Base-by-base conservation (phyloP, 164 flowering plant genomes). In the Aristolochia contorta region DNA sequence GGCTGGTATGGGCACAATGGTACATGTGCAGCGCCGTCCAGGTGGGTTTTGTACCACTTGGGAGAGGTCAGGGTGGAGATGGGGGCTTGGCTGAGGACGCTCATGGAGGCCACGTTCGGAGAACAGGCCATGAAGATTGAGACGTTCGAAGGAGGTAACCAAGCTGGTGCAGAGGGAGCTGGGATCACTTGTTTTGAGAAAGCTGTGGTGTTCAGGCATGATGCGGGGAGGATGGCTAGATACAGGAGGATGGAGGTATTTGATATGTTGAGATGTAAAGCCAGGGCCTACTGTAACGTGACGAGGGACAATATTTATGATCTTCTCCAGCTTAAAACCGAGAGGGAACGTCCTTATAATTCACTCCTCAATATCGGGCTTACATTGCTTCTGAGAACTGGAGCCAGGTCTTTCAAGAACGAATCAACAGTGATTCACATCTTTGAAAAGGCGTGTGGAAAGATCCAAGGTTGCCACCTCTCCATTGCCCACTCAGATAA, bases 141-240 rank as follows among this genome's bases (percentile, higher is more conserved):
- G 55, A 58, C 18, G 19, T 83, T 86, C 43, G 80, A 81, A 4
- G 72, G 61, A 45, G 16, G 67, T 27, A 2, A 27, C 30, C 2
- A 27, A n/a, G n/a, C n/a, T n/a, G n/a, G n/a, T n/a, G n/a, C n/a
- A 13, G 56, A 41, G n/a, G 47, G 47, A 14, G 66, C 15, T 9
- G 67, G 69, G 16, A 72, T 79, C 6, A 78, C 68, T 56, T 85
- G 88, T 58, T 81, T 81, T 14, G 86, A 81, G 67, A 69, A 75
- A 70, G 82, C 88, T 0, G 84, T 86, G 46, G 94, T 88, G 74
- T 79, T 84, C 87, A 80, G 95, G 62, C 97, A 86, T 55, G 80
- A 83, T 54, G 80, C 78, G 21, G 91, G 87, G 16, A 84, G 87
- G 53, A 78, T 90, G 92, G 77, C 81, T 0, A 75, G 77, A 62